Conservation (phyloP, 305 asterid genomes). For the Coffea humblotiana region DNA sequence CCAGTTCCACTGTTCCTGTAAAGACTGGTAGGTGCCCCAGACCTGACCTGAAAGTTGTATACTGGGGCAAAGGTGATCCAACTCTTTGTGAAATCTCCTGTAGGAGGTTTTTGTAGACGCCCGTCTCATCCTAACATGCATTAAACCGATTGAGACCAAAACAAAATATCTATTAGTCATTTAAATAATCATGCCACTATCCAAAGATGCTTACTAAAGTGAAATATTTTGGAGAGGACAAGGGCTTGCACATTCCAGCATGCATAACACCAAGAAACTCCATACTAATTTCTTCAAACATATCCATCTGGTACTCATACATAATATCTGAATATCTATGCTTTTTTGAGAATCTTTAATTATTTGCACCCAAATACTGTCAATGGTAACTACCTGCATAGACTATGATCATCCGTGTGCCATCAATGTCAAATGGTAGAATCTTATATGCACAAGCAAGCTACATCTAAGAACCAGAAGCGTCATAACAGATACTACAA, state of each 20-base stretch:
- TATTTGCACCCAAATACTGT: too few species aligned
- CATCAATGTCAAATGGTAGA: neutral
- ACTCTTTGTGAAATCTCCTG: constrained; percentile 80
- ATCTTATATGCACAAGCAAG: neutral
- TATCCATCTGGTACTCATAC: neutral
- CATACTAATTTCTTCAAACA: neutral
- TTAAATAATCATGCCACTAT: neutral
- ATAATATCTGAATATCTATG: neutral
- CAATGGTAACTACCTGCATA: neutral
- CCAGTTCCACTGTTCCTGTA: constrained; percentile 69
- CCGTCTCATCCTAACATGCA: constrained; percentile 63
- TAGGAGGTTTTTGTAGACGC: constrained; percentile 75
- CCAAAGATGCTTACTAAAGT: neutral
- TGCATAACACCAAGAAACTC: neutral
- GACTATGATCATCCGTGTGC: neutral
- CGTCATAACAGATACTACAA: neutral
- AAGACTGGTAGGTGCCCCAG: constrained; percentile 71
- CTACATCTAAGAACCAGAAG: neutral
- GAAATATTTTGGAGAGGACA: neutral
- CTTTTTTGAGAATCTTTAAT: neutral
- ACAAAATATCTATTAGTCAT: neutral
- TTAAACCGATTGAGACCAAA: neutral
- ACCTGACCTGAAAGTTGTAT: constrained; percentile 64
- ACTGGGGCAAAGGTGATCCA: constrained; percentile 71
- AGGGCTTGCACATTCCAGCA: neutral